Base-by-base conservation (phyloP, 345 rosid genomes). In the Arabidopsis suecica region DNA sequence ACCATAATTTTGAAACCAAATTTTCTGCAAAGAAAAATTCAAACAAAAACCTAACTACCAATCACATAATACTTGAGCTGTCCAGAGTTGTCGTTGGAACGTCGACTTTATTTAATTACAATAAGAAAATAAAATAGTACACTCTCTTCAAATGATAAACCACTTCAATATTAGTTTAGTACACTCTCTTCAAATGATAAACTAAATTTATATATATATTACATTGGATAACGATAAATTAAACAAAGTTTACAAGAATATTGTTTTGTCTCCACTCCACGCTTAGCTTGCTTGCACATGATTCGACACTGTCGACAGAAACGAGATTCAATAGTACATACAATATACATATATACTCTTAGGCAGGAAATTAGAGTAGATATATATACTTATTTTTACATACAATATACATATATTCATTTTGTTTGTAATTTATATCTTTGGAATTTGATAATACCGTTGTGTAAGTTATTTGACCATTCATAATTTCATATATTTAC, bases 221-320 rank as follows among this genome's bases (percentile, higher is more conserved):
- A n/a, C n/a, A n/a, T n/a, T n/a, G n/a, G n/a, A n/a, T n/a, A n/a
- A 28, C 30, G 30, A 28, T 28, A 28, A 28, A 28, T 14, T 58
- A 58, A 28, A 28, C 36, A 10, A 34, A 9, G 9, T 34, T 58
- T 34, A 58, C 14, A 5, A 18, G 1, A 36, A 37, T 59, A 18
- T 59, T 34, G 7, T 58, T 58, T 36, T 59, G 44, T 36, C 14
- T 18, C 6, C 64, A 20, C 9, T 37, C 47, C 16, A 36, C 28
- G 30, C 44, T 18, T 60, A 38, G 32, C 16, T 38, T 38, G 65
- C 65, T 20, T 60, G 47, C 65, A 33, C 62, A 33, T 57, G 61
- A 57, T 37, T 59, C 30, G 61, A 25, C 13, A 56, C 4, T 6
- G 9, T 25, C 22, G 22, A 58, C 63, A 18, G 7, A 37, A 37